Evolutionary conservation across 371 early-diverging fungal species (phyloP), one percentile per base, ranked within the genome.

Genomic region (Rhizopus delemar): DNA sequence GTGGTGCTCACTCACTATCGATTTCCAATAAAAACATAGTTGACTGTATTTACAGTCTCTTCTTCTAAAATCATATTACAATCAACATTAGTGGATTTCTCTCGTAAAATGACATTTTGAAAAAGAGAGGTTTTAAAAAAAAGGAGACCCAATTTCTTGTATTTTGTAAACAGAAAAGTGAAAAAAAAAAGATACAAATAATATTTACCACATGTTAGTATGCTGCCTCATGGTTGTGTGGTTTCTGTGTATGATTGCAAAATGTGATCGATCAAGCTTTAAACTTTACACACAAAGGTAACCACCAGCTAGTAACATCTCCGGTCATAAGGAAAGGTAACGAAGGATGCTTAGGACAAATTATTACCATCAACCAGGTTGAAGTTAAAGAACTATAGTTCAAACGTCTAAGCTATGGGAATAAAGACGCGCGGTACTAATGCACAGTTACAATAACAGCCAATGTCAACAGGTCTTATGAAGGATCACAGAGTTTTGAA

Each of bases 341-440:
- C 33, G 55, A 55, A 16, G 45, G 55, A 55, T 55, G 55, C 55
- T 55, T 55, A 55, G 55, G 55, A n/a, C 33, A 34, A 45, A 55
- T 55, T 34, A 55, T 13, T 43, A 55, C 34, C 34, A 55, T 34
- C 28, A 33, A 55, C 55, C 55, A 55, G 55, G 55, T 55, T 55
- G 55, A 45, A 28, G 55, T 55, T 16, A 55, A 55, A 55, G 36
- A 55, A 55, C 55, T 55, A 45, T 55, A 55, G 55, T 34, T 55
- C 55, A 55, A 55, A 45, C 55, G 55, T 45, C 55, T 32, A 55
- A 32, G 55, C 55, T 55, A 55, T 55, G 55, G 34, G 46, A 55
- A 33, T 33, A 55, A 55, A 55, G 55, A 55, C 55, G 45, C 45
- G 55, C 55, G 55, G 55, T 55, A 55, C 55, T 55, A 55, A 55